Evolutionary conservation across 2,329 filamentous ascomycete genomes (phyloP).

Genomic region (Xylariaceae sp.): DNA sequence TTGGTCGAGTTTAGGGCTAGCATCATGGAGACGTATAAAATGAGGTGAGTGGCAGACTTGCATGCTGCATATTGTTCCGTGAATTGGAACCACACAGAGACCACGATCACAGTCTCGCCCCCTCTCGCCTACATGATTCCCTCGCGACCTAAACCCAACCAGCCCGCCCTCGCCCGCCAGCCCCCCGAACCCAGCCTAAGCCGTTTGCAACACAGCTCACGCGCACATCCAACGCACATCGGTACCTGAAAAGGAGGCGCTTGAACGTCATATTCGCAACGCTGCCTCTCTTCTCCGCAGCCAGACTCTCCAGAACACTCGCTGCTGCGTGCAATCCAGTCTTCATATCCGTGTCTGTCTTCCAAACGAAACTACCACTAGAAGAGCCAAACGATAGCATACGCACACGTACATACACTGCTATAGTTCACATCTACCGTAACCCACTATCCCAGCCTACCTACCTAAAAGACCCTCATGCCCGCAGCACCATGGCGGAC

Average conservation of each 20-base stretch:
- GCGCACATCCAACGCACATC: constrained; percentile 16
- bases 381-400: too few relatives aligned
- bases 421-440: not conserved
- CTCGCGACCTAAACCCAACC: constrained; percentile 5
- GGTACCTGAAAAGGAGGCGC: constrained; percentile 16
- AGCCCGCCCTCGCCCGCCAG: constrained; percentile 12
- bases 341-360: too few relatives aligned
- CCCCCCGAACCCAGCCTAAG: too few relatives aligned
- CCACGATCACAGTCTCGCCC: not conserved
- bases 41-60: too few relatives aligned
- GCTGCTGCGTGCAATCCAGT: too few relatives aligned
- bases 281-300: not conserved
- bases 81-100: too few relatives aligned
- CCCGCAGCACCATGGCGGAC: constrained; percentile 43
- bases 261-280: constrained; percentile 14
- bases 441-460: not conserved
- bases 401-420: not conserved
- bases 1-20: too few relatives aligned
- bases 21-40: too few relatives aligned
- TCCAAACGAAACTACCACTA: too few relatives aligned
- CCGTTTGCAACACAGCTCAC: constrained; percentile 1
- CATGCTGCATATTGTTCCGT: too few relatives aligned
- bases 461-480: constrained; percentile 14
- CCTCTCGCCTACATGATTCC: not conserved
- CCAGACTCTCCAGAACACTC: not conserved